Percentiles rank a stretch among this genome's conserved stretches.
Conservation (phyloP, 1,139 yeast genomes). For the Yamadazyma atmosphaerica region DNA sequence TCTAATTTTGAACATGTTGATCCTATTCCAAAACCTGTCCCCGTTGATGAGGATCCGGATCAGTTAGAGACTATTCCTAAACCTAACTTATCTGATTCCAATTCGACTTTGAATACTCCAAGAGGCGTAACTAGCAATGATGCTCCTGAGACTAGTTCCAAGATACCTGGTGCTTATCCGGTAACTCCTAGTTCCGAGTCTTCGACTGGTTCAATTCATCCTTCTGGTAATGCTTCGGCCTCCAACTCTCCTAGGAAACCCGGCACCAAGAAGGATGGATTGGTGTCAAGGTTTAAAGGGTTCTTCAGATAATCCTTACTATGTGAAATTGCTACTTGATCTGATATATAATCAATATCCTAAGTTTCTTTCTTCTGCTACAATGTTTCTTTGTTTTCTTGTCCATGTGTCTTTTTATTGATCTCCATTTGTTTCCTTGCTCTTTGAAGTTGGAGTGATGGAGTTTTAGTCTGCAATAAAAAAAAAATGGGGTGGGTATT, state of each 20-base stretch:
- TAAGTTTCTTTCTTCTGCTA: neutral
- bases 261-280: conserved; percentile 23
- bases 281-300: conserved; percentile 34
- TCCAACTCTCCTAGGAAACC: conserved; percentile 1
- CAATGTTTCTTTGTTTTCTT: neutral
- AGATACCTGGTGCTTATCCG: conserved; percentile 13
- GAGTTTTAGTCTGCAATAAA: neutral
- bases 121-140: neutral
- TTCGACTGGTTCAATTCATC: conserved; percentile 5
- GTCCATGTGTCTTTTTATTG: neutral
- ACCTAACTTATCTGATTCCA: conserved; percentile 13
- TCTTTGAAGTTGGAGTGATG: neutral
- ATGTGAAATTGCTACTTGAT: too few species aligned
- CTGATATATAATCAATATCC: neutral
- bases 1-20: conserved; percentile 12
- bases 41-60: neutral
- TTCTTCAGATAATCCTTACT: conserved; percentile 28
- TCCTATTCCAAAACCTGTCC: neutral
- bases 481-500: neutral
- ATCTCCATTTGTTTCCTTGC: neutral
- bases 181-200: conserved; percentile 10
- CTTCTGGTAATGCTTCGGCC: conserved; percentile 2
- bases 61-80: neutral
- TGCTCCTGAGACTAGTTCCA: conserved; percentile 2
- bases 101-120: conserved; percentile 13